These are phyloP conservation scores for Alternaria hordeiaustralica DNA, from an alignment of 2,329 filamentous ascomycete genomes.

Conservation along the genomic window DNA sequence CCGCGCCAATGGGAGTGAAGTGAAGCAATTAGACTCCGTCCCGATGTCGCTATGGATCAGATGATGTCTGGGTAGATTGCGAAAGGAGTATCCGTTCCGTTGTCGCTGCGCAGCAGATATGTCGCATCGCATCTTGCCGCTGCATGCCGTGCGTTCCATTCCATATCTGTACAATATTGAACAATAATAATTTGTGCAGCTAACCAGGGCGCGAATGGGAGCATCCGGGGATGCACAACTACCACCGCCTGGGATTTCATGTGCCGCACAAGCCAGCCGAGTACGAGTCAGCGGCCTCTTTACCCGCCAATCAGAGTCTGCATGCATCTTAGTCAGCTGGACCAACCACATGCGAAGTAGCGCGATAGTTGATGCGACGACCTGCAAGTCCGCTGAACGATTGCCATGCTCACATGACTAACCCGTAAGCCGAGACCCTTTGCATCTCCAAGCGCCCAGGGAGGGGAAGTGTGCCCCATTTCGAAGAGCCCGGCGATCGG, in stretches of 20 bases:
- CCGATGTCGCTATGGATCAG: background rate
- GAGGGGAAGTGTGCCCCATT: conserved; percentile 1
- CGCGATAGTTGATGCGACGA: background rate
- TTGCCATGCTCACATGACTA: background rate
- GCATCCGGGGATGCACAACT: background rate
- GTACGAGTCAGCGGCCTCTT: background rate
- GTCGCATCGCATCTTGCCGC: background rate
- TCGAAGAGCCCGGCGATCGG: conserved; percentile 5
- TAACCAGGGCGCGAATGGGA: background rate
- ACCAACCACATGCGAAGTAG: background rate
- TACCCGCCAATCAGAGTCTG: background rate
- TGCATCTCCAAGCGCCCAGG: background rate
- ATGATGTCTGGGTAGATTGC: background rate
- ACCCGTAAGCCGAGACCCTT: conserved; percentile 1
- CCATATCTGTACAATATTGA: background rate
- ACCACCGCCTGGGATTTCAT: background rate
- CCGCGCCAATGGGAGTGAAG: background rate
- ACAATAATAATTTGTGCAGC: background rate
- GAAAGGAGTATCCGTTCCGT: background rate
- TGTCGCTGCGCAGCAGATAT: background rate
- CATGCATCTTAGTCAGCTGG: background rate
- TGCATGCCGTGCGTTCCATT: background rate
- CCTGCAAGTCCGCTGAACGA: background rate
- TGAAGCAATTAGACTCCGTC: background rate
- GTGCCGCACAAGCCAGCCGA: background rate